phyloP scores from a whole-genome alignment of 352 stramenopile genomes.

The Blastocystis sp. region DNA sequence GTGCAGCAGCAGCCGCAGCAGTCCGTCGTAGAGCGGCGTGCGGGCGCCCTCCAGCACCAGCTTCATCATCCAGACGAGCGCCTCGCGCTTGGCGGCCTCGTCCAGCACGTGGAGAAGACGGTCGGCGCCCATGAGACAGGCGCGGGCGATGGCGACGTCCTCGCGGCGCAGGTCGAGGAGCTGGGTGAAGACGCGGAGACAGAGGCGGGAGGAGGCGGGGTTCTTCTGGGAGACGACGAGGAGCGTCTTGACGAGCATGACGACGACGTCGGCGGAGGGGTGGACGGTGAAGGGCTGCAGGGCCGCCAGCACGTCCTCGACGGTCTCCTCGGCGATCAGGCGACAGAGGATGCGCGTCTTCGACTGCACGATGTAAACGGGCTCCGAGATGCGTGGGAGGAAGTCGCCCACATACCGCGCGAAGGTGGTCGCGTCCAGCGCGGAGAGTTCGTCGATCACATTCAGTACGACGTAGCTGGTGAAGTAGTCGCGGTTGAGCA shows the following conservation, averaged over 20 bases:
- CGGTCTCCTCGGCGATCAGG: conserved; percentile 71
- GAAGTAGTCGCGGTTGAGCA: neutral
- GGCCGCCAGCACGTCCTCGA: conserved; percentile 70
- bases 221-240: conserved; percentile 71
- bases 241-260: conserved; percentile 66
- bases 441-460: conserved; percentile 62
- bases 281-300: conserved; percentile 75
- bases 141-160: neutral
- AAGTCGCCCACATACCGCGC: conserved; percentile 72
- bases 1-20: conserved; percentile 74
- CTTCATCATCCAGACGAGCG: conserved; percentile 51
- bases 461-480: conserved; percentile 5
- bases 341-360: conserved; percentile 75
- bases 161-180: neutral
- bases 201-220: conserved; percentile 69
- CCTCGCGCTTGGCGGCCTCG: neutral
- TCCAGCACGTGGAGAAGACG: neutral
- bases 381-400: conserved; percentile 71
- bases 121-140: conserved; percentile 1
- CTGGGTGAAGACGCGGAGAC: conserved; percentile 57
- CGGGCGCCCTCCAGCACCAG: conserved; percentile 69
- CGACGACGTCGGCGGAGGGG: neutral
- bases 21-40: conserved; percentile 68
- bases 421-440: conserved; percentile 72
- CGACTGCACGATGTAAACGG: conserved; percentile 69